These are phyloP conservation scores for Ramaria sp. DNA, from an alignment of 768 basidiomycete species.

Conservation along the genomic window DNA sequence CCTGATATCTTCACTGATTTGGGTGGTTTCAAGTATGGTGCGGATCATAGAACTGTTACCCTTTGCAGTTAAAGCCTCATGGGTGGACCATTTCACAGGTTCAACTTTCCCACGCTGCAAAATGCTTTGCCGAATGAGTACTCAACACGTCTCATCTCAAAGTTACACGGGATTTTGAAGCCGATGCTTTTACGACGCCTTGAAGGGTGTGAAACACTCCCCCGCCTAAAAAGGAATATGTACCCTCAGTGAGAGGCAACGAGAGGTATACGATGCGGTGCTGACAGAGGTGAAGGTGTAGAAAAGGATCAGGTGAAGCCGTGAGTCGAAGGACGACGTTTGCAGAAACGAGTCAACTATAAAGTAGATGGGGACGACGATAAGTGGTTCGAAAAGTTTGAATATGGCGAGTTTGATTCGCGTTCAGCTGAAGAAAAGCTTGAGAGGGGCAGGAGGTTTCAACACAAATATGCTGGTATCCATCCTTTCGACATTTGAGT, in stretches of 20 bases:
- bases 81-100: constrained; percentile 31
- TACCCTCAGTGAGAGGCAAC: constrained; percentile 76
- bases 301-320: constrained; percentile 18
- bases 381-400: constrained; percentile 53
- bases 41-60: constrained; percentile 13
- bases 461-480: constrained; percentile 49
- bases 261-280: constrained; percentile 76
- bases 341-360: constrained; percentile 29
- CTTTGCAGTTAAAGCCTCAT: not conserved
- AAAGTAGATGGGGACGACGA: constrained; percentile 50
- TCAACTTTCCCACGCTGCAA: constrained; percentile 59
- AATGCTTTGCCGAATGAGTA: constrained; percentile 44
- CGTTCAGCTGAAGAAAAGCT: constrained; percentile 35
- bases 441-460: constrained; percentile 46
- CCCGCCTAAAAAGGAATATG: constrained; percentile 92
- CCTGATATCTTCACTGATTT: constrained; percentile 90
- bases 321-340: constrained; percentile 21
- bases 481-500: not conserved
- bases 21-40: constrained; percentile 85
- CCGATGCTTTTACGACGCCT: constrained; percentile 90
- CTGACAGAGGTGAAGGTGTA: constrained; percentile 35
- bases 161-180: constrained; percentile 84
- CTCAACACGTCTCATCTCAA: constrained; percentile 56
- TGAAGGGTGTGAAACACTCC: constrained; percentile 73
- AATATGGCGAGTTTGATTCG: constrained; percentile 22